Percentiles rank a stretch among this genome's conserved stretches.
Conservation (phyloP, 306 rosid genomes). For the Quercus alba region DNA sequence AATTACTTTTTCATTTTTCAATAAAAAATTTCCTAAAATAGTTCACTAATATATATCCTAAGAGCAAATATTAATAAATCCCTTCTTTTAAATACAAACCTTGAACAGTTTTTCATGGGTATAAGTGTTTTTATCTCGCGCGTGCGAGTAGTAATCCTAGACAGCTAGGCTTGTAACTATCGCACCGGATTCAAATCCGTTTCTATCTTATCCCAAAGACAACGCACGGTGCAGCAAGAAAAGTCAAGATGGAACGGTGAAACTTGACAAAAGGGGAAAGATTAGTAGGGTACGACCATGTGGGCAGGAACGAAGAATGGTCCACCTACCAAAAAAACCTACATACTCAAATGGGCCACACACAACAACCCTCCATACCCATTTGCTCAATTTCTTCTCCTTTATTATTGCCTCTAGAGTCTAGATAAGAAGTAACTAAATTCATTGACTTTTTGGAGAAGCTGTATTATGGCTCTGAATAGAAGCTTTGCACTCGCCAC, state of each 20-base stretch:
- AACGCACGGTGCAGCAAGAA: neutral
- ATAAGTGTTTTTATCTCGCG: no score
- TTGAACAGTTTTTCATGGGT: no score
- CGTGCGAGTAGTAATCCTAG: no score
- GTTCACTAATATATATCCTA: no score
- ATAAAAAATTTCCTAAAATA: no score
- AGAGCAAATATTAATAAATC: no score
- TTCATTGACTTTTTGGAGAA: neutral
- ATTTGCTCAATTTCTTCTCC: neutral
- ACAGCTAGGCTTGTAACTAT: no score
- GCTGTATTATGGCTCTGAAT: neutral
- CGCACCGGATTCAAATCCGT: no score
- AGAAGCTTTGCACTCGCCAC: no score
- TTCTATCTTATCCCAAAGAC: no score
- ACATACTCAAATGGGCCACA: neutral
- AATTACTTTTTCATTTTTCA: no score
- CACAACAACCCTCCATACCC: neutral
- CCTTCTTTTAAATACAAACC: no score
- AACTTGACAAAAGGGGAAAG: neutral
- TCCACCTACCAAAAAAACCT: neutral
- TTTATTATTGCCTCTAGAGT: neutral
- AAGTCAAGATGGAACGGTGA: neutral
- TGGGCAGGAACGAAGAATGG: neutral
- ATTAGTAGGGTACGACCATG: neutral
- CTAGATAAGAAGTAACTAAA: neutral